Evolutionary conservation across 106 monocot species (phyloP), one percentile per base, ranked within the genome.

Genomic region (Vanilla planifolia): DNA sequence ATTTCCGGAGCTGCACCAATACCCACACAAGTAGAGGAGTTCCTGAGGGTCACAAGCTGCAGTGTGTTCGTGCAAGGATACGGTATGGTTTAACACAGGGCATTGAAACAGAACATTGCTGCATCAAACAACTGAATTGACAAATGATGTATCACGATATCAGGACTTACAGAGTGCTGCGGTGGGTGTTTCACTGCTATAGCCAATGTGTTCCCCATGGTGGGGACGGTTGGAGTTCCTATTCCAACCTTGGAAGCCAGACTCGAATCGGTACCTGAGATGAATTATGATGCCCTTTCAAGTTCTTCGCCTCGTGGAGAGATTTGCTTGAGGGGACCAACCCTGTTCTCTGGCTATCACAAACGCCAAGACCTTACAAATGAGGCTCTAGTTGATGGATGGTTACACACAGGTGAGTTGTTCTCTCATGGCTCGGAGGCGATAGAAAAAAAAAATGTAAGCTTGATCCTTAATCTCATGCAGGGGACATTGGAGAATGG

Each of bases 401-500:
- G 90, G 95, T 91, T 96, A 62, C 95, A 96, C 51, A 96, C 95
- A 43, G 95, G 95, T 91, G 61, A 25, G 5, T 52, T n/a, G 16
- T 43, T 21, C 23, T 24, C 6, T 7, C 1, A 8, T 26, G 5
- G 5, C 3, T 62, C 0, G 13, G 13, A 8, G 2, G 1, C 19
- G 33, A 34, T 0, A 1, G 13, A n/a, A n/a, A n/a, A n/a, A n/a
- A n/a, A n/a, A n/a, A n/a, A n/a, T n/a, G n/a, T n/a, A n/a, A n/a
- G n/a, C n/a, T n/a, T 2, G 39, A 40, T 40, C 39, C 2, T 8
- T 2, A 40, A 40, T 40, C 39, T 40, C 39, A 40, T 75, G 53
- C 72, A 96, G 96, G 96, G 47, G 96, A 96, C 42, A 77, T 96
- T 45, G 96, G 96, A 66, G 96, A 96, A 68, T 96, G 86, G 96